phyloP scores from a whole-genome alignment of 495 filamentous ascomycete genomes.

The Thermothielavioides terrestris region DNA sequence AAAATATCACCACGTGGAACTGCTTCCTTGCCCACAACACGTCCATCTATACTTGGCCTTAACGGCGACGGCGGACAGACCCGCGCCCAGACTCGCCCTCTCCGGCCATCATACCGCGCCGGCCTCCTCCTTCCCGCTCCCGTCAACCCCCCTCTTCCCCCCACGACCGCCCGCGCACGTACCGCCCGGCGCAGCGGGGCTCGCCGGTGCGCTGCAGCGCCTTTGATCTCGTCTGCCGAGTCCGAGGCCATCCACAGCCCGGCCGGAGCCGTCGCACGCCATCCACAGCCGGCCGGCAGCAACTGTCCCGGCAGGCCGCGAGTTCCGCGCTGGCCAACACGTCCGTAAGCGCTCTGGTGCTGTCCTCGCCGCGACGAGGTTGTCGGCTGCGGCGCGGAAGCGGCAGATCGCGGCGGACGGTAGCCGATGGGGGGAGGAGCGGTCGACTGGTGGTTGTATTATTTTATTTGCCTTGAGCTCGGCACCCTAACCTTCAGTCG shows the following conservation, averaged over 20 bases:
- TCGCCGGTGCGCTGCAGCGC: slow-evolving; percentile 26
- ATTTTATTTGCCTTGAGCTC: too few relatives aligned
- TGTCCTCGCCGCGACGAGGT: slow-evolving; percentile 30
- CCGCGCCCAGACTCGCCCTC: too few relatives aligned
- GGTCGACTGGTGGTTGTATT: slow-evolving; percentile 36
- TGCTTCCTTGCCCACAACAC: too few relatives aligned
- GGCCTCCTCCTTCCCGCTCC: too few relatives aligned
- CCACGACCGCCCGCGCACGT: too few relatives aligned
- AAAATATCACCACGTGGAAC: too few relatives aligned
- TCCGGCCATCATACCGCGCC: too few relatives aligned
- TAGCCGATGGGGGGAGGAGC: slow-evolving; percentile 43
- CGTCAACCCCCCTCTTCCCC: too few relatives aligned
- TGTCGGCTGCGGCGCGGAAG: slow-evolving; percentile 30
- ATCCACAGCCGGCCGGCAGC: slow-evolving; percentile 46
- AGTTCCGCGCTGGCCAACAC: slow-evolving; percentile 41
- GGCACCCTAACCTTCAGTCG: too few relatives aligned
- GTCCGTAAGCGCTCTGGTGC: slow-evolving; percentile 30
- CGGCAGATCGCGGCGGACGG: slow-evolving; percentile 33
- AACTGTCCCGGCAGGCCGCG: slow-evolving; percentile 35
- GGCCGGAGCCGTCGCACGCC: slow-evolving; percentile 34
- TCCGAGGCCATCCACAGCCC: slow-evolving; percentile 43
- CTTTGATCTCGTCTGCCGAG: slow-evolving; percentile 45
- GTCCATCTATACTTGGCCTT: too few relatives aligned
- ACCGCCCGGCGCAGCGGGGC: too few relatives aligned
- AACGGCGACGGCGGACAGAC: too few relatives aligned